Conservation (phyloP, 73 alveolate genomes). For the Paramecium primaurelia region DNA sequence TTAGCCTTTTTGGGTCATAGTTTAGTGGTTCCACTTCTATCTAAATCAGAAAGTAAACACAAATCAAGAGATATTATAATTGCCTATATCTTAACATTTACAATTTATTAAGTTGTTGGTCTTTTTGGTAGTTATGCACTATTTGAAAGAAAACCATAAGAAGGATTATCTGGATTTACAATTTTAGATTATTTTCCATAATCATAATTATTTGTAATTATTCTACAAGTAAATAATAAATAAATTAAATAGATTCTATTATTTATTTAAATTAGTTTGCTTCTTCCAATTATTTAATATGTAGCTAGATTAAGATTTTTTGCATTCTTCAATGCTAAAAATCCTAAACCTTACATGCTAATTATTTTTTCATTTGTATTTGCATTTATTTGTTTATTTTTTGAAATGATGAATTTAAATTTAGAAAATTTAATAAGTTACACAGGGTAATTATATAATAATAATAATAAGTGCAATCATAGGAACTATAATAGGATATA, state of each 20-base stretch:
- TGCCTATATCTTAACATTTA: neutral
- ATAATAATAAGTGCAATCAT: neutral
- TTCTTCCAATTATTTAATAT: neutral
- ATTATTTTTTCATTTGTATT: neutral
- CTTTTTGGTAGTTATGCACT: conserved; percentile 8
- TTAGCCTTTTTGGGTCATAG: conserved; percentile 15
- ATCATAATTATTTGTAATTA: neutral
- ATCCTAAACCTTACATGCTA: neutral
- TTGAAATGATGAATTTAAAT: neutral
- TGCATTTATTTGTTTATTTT: neutral
- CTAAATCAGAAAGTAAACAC: neutral
- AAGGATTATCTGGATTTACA: neutral
- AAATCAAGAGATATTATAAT: neutral
- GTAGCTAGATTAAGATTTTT: neutral
- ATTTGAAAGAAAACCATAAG: neutral
- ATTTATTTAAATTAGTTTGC: neutral
- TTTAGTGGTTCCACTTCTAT: conserved; percentile 8
- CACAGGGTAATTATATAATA: neutral
- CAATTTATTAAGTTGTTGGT: neutral
- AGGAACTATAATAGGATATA: neutral
- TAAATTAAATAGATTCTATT: neutral
- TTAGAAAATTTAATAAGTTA: neutral
- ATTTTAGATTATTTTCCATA: conserved; percentile 17
- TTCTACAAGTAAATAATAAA: neutral
- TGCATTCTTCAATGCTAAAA: neutral